Percentiles rank a stretch among this genome's conserved stretches.
Evolutionary conservation across 495 filamentous ascomycete genomes (phyloP).

Genomic region (Rostrohypoxylon terebratum): DNA sequence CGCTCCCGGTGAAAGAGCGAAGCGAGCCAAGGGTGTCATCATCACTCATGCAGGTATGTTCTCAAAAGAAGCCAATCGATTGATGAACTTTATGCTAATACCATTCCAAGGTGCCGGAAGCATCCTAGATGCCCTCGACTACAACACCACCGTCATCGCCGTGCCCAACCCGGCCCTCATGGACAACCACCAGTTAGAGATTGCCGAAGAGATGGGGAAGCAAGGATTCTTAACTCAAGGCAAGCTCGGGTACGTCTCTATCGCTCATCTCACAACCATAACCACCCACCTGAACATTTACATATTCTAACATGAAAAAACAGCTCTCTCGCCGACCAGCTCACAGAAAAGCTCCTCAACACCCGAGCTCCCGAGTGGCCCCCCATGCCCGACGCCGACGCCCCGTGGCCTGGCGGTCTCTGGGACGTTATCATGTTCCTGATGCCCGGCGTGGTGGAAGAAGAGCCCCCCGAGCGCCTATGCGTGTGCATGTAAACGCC

Average conservation of each 20-base stretch:
- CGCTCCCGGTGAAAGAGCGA: neutral
- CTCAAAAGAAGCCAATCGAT: neutral
- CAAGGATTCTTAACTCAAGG: constrained; percentile 78
- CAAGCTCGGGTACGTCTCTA: constrained; percentile 67
- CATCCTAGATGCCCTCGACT: constrained; percentile 82
- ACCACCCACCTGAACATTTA: neutral
- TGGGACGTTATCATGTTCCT: constrained; percentile 43
- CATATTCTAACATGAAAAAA: constrained; percentile 10
- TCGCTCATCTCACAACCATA: neutral
- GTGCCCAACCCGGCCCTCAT: constrained; percentile 87
- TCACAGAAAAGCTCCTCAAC: constrained; percentile 37
- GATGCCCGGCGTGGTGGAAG: constrained; percentile 15
- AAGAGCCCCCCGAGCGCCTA: neutral
- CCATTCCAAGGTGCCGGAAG: constrained; percentile 78
- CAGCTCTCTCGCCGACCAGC: constrained; percentile 49
- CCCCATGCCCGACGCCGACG: constrained; percentile 37
- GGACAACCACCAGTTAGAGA: constrained; percentile 91
- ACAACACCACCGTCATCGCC: constrained; percentile 76
- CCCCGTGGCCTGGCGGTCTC: constrained; percentile 43
- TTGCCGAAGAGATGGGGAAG: constrained; percentile 76
- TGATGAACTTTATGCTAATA: constrained; percentile 12
- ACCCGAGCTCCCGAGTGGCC: constrained; percentile 41
- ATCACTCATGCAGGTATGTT: constrained; percentile 87
- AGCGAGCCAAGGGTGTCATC: constrained; percentile 66
- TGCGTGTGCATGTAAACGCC: neutral